A percentile compares a stretch with the other conserved stretches of the same genome.
phyloP scores from a whole-genome alignment of 1,284 basidiomycete genomes.

The Fistulinella cinereoalba region DNA sequence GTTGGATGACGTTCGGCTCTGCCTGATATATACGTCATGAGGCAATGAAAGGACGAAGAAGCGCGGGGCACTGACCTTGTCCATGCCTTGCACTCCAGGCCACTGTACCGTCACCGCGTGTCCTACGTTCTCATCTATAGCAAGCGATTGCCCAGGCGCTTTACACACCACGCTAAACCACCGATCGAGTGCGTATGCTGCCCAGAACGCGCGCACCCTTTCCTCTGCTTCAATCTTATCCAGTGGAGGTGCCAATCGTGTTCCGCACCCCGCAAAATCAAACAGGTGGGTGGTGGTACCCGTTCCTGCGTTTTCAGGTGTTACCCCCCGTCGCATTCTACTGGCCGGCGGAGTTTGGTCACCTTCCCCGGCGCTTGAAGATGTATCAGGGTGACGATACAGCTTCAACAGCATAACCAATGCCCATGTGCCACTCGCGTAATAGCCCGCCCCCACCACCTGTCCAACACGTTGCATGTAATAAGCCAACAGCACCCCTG shows the following conservation, averaged over 20 bases:
- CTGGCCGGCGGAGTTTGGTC: background rate
- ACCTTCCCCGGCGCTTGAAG: background rate
- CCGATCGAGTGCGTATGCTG: constrained; percentile 40
- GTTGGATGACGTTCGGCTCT: constrained; percentile 23
- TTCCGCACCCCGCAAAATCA: constrained; percentile 9
- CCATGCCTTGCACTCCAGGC: constrained; percentile 31
- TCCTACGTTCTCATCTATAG: constrained; percentile 22
- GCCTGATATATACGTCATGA: background rate
- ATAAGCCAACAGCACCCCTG: constrained; percentile 43
- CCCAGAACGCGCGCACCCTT: constrained; percentile 48
- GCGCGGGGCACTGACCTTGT: constrained; percentile 1
- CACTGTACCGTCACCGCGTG: constrained; percentile 42
- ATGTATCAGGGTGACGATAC: constrained; percentile 25
- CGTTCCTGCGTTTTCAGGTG: background rate
- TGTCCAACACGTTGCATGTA: constrained; percentile 44
- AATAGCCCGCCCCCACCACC: constrained; percentile 42
- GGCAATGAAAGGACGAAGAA: background rate
- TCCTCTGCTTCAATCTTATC: constrained; percentile 47
- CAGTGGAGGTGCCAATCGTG: constrained; percentile 32
- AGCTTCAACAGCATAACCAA: constrained; percentile 37
- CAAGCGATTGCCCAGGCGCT: constrained; percentile 20
- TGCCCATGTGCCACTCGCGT: constrained; percentile 39
- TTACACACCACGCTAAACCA: constrained; percentile 37
- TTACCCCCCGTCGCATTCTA: too few relatives aligned
- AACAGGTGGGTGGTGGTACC: background rate